Conservation (phyloP, 495 filamentous ascomycete genomes). For the Aspergillus bridgeri region DNA sequence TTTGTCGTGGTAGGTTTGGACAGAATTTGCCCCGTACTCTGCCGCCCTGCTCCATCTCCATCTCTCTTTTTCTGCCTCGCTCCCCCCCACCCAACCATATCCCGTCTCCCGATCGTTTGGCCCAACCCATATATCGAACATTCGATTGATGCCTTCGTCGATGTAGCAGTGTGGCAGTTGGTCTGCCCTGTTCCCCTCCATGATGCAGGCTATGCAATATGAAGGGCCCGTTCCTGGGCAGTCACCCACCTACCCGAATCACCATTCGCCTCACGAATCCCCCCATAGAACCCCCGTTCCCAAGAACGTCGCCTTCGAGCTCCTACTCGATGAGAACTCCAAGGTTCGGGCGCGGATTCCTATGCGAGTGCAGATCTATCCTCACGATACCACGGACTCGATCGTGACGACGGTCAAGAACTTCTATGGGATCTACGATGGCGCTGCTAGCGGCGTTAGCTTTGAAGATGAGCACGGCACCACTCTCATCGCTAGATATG, state of each 20-base stretch:
- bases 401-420: slow-evolving; percentile 97
- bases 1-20: slow-evolving; percentile 45
- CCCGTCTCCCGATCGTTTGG: slow-evolving; percentile 20
- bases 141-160: slow-evolving; percentile 39
- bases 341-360: slow-evolving; percentile 76
- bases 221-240: slow-evolving; percentile 42
- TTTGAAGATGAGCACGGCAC: slow-evolving; percentile 86
- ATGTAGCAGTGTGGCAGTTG: slow-evolving; percentile 33
- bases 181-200: slow-evolving; percentile 25
- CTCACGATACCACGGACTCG: slow-evolving; percentile 91
- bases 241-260: slow-evolving; percentile 29
- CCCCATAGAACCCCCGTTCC: slow-evolving; percentile 54
- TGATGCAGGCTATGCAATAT: slow-evolving; percentile 41
- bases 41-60: slow-evolving; percentile 4
- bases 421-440: slow-evolving; percentile 89
- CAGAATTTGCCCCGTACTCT: slow-evolving; percentile 31
- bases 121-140: slow-evolving; percentile 30
- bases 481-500: slow-evolving; percentile 89
- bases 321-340: slow-evolving; percentile 70
- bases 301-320: slow-evolving; percentile 82
- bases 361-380: slow-evolving; percentile 86
- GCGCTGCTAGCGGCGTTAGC: slow-evolving; percentile 70
- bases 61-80: slow-evolving; percentile 26
- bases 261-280: slow-evolving; percentile 34
- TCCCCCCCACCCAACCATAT: slow-evolving; percentile 21